Percentiles rank a stretch among this genome's conserved stretches.
phyloP scores from a whole-genome alignment of 2,329 filamentous ascomycete genomes.

The Dactylellina cionopaga region DNA sequence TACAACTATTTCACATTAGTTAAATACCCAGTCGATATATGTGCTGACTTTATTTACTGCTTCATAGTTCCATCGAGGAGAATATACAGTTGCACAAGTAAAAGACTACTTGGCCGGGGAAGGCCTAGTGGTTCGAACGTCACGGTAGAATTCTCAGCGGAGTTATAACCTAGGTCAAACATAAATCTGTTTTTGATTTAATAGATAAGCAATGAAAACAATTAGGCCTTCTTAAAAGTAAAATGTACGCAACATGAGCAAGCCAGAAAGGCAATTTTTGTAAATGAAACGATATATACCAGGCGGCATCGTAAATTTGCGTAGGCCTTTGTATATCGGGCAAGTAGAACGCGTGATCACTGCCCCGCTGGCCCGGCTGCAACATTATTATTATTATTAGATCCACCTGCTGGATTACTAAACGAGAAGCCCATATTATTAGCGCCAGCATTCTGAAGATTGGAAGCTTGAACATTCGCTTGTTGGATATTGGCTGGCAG shows the following conservation, averaged over 20 bases:
- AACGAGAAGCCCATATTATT: conserved; percentile 26
- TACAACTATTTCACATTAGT: neutral
- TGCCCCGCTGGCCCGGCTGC: too few relatives aligned
- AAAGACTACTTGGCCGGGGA: conserved; percentile 80
- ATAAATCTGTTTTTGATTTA: conserved; percentile 1
- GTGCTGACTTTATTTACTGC: conserved; percentile 7
- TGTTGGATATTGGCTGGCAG: neutral
- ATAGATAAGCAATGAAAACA: neutral
- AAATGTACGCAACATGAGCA: too few relatives aligned
- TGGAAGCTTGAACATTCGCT: neutral
- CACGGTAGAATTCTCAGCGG: conserved; percentile 8
- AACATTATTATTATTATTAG: too few relatives aligned
- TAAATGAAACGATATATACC: too few relatives aligned
- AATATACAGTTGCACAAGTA: conserved; percentile 93
- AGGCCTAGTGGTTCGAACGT: conserved; percentile 76
- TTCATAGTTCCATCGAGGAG: conserved; percentile 83
- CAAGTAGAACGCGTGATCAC: too few relatives aligned
- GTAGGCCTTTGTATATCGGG: too few relatives aligned
- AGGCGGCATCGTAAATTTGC: too few relatives aligned
- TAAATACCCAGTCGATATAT: too few relatives aligned
- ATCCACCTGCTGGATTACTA: neutral
- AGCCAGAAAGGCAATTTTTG: too few relatives aligned
- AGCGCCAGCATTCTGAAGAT: neutral
- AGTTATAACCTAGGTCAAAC: conserved; percentile 1
- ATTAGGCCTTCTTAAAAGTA: too few relatives aligned